Percentiles rank a stretch among this genome's conserved stretches.
Evolutionary conservation across 2,329 filamentous ascomycete species (phyloP).

Genomic region (Venturia nashicola): DNA sequence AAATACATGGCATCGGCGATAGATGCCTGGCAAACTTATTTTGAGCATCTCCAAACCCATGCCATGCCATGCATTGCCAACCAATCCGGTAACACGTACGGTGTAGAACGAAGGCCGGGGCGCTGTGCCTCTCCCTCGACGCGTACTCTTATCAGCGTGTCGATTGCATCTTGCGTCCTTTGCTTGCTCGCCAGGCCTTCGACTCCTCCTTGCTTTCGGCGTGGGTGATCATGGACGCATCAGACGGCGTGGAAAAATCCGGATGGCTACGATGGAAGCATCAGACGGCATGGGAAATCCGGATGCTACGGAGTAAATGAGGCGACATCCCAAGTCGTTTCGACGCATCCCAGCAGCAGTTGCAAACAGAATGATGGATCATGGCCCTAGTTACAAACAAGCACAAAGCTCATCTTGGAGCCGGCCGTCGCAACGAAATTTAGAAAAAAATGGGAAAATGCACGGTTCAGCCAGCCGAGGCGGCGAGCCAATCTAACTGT

Average conservation of each 20-base stretch:
- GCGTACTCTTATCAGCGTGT: background rate
- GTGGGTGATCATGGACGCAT: background rate
- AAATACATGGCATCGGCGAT: background rate
- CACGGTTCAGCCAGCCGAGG: slow-evolving; percentile 1
- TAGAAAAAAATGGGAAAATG: background rate
- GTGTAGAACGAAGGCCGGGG: background rate
- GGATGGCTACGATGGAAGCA: background rate
- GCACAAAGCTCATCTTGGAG: background rate
- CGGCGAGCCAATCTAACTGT: background rate
- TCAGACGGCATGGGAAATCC: background rate
- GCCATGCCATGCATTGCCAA: no score
- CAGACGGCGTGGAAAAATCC: no score
- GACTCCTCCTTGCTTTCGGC: background rate
- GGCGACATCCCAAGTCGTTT: background rate
- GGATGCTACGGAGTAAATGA: background rate
- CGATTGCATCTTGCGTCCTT: background rate
- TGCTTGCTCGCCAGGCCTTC: background rate
- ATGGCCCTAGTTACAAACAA: background rate
- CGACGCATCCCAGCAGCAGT: background rate
- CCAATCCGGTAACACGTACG: background rate
- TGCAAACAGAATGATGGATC: background rate
- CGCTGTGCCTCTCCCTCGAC: background rate
- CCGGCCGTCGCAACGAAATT: background rate
- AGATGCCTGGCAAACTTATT: background rate
- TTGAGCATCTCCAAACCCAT: background rate